phyloP scores from a whole-genome alignment of 345 rosid species.

The Nasturtium officinale region DNA sequence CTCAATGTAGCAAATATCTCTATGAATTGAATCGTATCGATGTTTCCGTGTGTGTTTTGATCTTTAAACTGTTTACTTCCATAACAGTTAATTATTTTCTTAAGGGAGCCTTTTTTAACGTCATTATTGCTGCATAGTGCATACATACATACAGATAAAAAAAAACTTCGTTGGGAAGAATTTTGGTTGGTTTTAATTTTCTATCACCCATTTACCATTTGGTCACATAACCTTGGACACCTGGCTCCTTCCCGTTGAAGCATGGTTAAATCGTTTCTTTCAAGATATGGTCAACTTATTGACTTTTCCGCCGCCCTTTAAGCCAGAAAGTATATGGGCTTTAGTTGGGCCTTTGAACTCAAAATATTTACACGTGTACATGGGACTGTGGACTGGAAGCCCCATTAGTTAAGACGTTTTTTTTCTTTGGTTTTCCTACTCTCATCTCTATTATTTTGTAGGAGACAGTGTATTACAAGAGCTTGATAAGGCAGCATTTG shows the following conservation, averaged over 20 bases:
- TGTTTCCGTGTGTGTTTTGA: neutral
- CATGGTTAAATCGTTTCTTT: conserved; percentile 37
- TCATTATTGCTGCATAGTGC: neutral
- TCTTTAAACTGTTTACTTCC: neutral
- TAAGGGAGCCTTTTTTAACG: neutral
- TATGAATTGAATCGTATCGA: neutral
- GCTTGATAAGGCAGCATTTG: conserved; percentile 56
- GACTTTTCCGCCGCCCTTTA: conserved; percentile 22
- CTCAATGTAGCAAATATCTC: conserved; percentile 14
- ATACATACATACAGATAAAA: too few species aligned
- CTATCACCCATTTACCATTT: conserved; percentile 14
- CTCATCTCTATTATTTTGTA: conserved; percentile 19
- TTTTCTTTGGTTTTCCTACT: neutral
- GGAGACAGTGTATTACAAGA: conserved; percentile 54
- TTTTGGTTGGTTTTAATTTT: neutral
- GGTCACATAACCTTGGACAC: conserved; percentile 23
- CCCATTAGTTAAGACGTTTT: neutral
- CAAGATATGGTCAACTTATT: conserved; percentile 40
- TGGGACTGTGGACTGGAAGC: neutral
- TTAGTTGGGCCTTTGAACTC: conserved; percentile 14
- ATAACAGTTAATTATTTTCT: neutral
- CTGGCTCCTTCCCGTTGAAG: conserved; percentile 42
- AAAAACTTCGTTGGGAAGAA: neutral
- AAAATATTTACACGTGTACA: neutral
- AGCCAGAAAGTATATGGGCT: conserved; percentile 13